These are phyloP conservation scores for Glomus cerebriforme DNA, from an alignment of 192 early-diverging fungal species.

Conservation along the genomic window DNA sequence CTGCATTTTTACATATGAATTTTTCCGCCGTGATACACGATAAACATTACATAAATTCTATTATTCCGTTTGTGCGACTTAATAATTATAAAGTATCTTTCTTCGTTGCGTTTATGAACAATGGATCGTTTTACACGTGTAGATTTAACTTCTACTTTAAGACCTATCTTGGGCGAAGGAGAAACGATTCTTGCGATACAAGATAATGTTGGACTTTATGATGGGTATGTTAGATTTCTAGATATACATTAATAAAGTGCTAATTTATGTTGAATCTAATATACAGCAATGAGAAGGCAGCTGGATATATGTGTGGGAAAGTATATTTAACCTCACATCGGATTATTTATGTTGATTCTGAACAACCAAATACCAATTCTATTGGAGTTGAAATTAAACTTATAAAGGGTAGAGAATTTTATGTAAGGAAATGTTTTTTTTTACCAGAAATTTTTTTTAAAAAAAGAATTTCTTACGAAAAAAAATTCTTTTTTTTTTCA, in stretches of 20 bases:
- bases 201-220: constrained; percentile 69
- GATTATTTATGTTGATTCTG: constrained; percentile 78
- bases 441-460: not conserved
- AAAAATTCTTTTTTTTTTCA: too few relatives aligned
- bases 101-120: not conserved
- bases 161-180: constrained; percentile 52
- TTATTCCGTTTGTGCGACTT: not conserved
- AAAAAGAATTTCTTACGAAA: not conserved
- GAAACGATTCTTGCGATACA: constrained; percentile 63
- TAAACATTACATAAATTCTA: not conserved
- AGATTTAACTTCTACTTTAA: constrained; percentile 48
- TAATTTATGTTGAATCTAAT: not conserved
- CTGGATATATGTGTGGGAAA: constrained; percentile 71
- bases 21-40: not conserved
- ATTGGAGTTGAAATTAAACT: constrained; percentile 52
- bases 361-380: constrained; percentile 56
- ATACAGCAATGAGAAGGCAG: constrained; percentile 57
- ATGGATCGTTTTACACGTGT: constrained; percentile 52
- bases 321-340: constrained; percentile 75
- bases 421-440: constrained; percentile 39
- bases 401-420: constrained; percentile 48
- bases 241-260: not conserved
- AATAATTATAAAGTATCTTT: too few relatives aligned
- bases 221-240: constrained; percentile 51
- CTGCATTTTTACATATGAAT: not conserved